Evolutionary conservation across 2,329 filamentous ascomycete genomes (phyloP), one percentile per base, ranked within the genome.

Genomic region (Talaromyces sp.): DNA sequence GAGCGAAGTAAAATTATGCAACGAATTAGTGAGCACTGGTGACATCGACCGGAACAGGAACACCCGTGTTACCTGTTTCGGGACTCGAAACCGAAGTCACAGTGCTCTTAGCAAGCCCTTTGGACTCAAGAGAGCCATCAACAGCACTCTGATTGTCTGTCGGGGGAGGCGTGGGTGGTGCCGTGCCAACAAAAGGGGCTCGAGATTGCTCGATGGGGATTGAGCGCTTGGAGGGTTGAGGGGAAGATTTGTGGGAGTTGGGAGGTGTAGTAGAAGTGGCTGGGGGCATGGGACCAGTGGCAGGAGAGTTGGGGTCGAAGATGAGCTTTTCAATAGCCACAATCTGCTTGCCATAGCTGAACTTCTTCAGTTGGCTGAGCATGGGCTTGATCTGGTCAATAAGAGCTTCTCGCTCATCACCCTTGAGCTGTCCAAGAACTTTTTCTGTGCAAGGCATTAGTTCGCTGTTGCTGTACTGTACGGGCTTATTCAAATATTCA

Each of bases 61-160:
- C 57, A 48, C 59, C 60, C 35, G 61, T 60, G 52, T 48, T 56
- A 52, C 56, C 62, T 17, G 65, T 65, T 55, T 71, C 67, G 42
- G 65, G 64, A 53, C 66, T 69, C 14, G 66, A 63, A 49, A 69
- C 56, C 29, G 67, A 64, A 7, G 67, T 68, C 55, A 72, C 65
- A 10, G 68, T 70, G 57, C 65, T 70, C 47, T 68, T 66, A 17
- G 65, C 63, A 49, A 71, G 64, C 13, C 61, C 65, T 57, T 74
- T 74, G 13, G 66, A 55, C 41, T 71, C 68, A 4, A 75, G 67
- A 63, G 74, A 68, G 49, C 70, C 75, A 50, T 80, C 77, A 29
- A 75, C 69, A 45, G 82, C 81, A 64, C 85, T 89, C 66, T 88
- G 88, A 35, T 83, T 83, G 62, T 87, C 86, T 61, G 82, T 86